Evolutionary conservation across 2,329 filamentous ascomycete species (phyloP), one percentile per base, ranked within the genome.

Genomic region (Colletotrichum cereale): DNA sequence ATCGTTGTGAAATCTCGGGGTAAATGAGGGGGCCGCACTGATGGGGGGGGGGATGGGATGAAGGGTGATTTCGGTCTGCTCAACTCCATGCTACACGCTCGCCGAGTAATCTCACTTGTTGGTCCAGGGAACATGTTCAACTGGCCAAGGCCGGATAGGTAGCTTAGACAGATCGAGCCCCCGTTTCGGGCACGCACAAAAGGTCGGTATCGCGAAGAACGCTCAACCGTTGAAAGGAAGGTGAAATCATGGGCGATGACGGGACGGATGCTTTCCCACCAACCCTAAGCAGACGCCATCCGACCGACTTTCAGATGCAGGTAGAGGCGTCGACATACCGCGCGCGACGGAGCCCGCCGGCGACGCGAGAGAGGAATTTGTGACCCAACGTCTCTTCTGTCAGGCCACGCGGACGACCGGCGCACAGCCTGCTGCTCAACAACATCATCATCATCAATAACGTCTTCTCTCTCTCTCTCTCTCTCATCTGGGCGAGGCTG

Each of bases 401-500:
- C 21, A n/a, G 5, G 31, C 18, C 31, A 62, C 56, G 44, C 44
- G 16, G 44, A 21, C 29, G 24, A 42, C 21, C 34, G n/a, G 50
- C 64, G 64, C 64, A 57, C 58, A 64, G 58, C 68, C 58, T 55
- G 58, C 53, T 47, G 58, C 44, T 29, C 60, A 62, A 62, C 42
- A 62, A 38, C 34, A 11, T 42, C 42, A n/a, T n/a, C n/a, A n/a
- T 29, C 60, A 62, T 50, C 42, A 62, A 38, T 24, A 11, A 4
- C 21, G 3, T 5, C 8, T 10, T 47, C 21, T 44, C 2, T 44
- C 18, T 44, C 18, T 42, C 16, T 42, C 16, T 16, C 38, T 40
- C 38, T 18, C 16, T 40, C 18, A 26, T 44, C 57, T 55, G 34
- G 5, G 24, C 55, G 34, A 50, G 58, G 67, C 55, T 56, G 63